Evolutionary conservation across 176 grass and related monocot species (phyloP), one percentile per base, ranked within the genome.

Genomic region (Oryza nivara): DNA sequence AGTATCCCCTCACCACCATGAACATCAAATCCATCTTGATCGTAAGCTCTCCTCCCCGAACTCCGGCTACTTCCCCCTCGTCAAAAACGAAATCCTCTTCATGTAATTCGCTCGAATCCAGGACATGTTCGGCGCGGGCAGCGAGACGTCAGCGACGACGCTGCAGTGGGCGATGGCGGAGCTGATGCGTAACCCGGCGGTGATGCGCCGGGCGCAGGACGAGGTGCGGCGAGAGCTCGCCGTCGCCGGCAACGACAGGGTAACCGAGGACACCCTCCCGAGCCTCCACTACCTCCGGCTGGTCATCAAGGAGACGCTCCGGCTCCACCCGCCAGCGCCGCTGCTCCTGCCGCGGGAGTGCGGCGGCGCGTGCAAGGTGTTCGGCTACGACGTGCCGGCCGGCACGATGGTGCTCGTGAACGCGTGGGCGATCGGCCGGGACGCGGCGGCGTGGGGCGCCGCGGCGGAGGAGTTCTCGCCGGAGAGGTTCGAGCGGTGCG

Each of bases 261-360:
- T 86, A 34, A 67, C 67, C 0, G 88, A 90, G 74, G 74, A 54
- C n/a, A 28, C 2, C 76, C 58, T 91, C 0, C 3, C 6, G 4
- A 12, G 52, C 19, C 77, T 88, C 2, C 76, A 58, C 13, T 93
- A 88, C 67, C 38, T 93, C 19, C 16, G 17, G 14, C 11, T 83
- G 12, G 86, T 93, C 73, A 34, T 88, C 76, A 88, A 91, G 75
- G 92, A 93, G 78, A 41, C 85, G 14, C 78, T 93, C n/a, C 81
- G 88, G 67, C 79, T 88, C 4, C 91, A 90, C 70, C 88, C 89
- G 10, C 82, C 92, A 63, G 77, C 43, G 9, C 75, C 92, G n/a
- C 52, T 93, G 30, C 63, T 93, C 34, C 19, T 90, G 0, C 88
- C 89, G 0, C 78, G 85, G 0, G 14, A 83, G 9, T 86, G 84